Conservation (phyloP, 2,329 filamentous ascomycete genomes). For the Fusarium sp. region DNA sequence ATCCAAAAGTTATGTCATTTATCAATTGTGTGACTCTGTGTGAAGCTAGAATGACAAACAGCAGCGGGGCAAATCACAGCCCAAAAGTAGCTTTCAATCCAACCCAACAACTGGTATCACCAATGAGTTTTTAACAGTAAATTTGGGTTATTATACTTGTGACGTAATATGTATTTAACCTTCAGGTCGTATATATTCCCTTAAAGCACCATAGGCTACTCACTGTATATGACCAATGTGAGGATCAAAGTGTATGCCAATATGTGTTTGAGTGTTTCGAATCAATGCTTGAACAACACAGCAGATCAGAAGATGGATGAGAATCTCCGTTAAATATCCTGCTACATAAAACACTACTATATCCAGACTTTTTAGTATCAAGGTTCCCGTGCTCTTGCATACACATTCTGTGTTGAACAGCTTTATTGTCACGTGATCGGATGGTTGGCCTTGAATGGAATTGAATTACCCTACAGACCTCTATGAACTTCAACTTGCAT, state of each 20-base stretch:
- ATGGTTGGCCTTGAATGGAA: not conserved
- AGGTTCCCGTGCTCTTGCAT: not conserved
- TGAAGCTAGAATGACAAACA: constrained; percentile 36
- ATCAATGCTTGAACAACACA: not conserved
- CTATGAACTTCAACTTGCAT: not conserved
- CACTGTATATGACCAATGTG: not conserved
- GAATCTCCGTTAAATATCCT: no score
- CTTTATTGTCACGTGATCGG: not conserved
- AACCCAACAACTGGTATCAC: not conserved
- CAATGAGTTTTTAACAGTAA: not conserved
- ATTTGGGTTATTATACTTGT: not conserved
- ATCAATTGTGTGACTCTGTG: constrained; percentile 11
- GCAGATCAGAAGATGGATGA: not conserved
- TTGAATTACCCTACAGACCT: not conserved
- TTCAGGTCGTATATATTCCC: no score
- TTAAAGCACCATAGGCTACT: no score
- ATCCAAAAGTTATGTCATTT: constrained; percentile 27
- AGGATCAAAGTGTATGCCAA: not conserved
- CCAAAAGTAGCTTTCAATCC: constrained; percentile 5
- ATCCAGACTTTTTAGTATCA: not conserved
- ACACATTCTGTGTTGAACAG: not conserved
- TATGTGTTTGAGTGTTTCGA: not conserved
- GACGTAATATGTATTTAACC: no score
- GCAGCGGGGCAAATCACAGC: constrained; percentile 32
- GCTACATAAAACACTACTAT: no score